phyloP scores from a whole-genome alignment of 2,329 filamentous ascomycete species.

The Paraconiothyrium sp. region DNA sequence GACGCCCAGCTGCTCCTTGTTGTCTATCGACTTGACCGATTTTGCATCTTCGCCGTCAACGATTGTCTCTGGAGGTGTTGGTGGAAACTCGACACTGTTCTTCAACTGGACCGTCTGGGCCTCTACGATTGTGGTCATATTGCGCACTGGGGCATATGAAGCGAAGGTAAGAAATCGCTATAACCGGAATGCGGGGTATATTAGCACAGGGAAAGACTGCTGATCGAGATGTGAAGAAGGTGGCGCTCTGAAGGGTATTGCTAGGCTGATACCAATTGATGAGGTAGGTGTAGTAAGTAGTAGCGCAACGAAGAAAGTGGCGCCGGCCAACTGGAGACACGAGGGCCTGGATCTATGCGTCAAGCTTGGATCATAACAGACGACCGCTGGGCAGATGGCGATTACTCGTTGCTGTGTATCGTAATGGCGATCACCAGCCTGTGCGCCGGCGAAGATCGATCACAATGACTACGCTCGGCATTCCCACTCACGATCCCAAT shows the following conservation, averaged over 20 bases:
- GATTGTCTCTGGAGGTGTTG: constrained; percentile 48
- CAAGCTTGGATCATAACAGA: background rate
- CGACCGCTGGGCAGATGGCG: background rate
- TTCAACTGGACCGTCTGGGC: constrained; percentile 3
- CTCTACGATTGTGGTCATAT: constrained; percentile 30
- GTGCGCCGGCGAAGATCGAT: constrained; percentile 9
- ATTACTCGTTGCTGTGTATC: background rate
- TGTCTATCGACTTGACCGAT: constrained; percentile 20
- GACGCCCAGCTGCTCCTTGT: constrained; percentile 52
- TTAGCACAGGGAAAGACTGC: background rate
- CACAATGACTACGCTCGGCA: background rate
- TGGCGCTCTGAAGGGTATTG: background rate
- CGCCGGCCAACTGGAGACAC: background rate
- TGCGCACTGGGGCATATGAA: constrained; percentile 7
- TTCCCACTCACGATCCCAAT: background rate
- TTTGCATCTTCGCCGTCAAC: constrained; percentile 41
- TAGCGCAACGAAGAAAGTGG: constrained; percentile 10
- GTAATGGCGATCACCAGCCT: constrained; percentile 3
- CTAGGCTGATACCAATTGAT: background rate
- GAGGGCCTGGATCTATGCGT: background rate
- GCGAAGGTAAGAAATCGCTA: background rate
- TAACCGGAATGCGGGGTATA: background rate
- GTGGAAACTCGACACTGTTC: constrained; percentile 32
- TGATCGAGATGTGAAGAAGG: background rate
- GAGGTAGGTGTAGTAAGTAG: constrained; percentile 3